Evolutionary conservation across 768 basidiomycete species (phyloP).

Genomic region (Tulasnella sp.): DNA sequence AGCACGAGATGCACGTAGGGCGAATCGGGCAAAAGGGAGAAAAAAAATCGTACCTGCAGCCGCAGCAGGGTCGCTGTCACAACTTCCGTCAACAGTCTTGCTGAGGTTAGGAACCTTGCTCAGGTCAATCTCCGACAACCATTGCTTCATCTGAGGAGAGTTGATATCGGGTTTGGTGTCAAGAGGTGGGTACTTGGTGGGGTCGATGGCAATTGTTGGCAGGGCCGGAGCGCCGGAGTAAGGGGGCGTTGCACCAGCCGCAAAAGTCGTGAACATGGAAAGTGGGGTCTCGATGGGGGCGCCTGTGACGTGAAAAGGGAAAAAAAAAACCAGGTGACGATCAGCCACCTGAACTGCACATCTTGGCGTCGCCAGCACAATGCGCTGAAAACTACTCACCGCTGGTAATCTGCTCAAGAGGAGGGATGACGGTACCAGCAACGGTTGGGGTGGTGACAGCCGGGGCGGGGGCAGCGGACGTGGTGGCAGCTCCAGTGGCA

Average conservation of each 20-base stretch:
- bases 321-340: constrained; percentile 17
- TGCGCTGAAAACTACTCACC: not conserved
- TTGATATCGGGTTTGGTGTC: constrained; percentile 35
- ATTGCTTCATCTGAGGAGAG: constrained; percentile 35
- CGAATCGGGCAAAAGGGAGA: not conserved
- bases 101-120: constrained; percentile 61
- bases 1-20: not conserved
- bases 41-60: constrained; percentile 29
- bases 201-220: constrained; percentile 43
- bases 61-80: constrained; percentile 51
- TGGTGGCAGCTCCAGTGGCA: not conserved
- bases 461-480: constrained; percentile 1
- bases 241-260: constrained; percentile 59
- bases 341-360: not conserved
- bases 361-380: not conserved
- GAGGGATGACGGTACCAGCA: constrained; percentile 51
- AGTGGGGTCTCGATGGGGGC: constrained; percentile 56
- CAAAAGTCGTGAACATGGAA: constrained; percentile 51
- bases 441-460: constrained; percentile 28
- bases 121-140: constrained; percentile 57
- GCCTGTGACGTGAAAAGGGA: constrained; percentile 39
- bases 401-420: constrained; percentile 55
- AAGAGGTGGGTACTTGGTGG: constrained; percentile 29
- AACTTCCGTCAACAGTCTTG: constrained; percentile 67
- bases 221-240: constrained; percentile 62